Conservation (phyloP, 1,139 yeast genomes). For the Candida tropicalis region DNA sequence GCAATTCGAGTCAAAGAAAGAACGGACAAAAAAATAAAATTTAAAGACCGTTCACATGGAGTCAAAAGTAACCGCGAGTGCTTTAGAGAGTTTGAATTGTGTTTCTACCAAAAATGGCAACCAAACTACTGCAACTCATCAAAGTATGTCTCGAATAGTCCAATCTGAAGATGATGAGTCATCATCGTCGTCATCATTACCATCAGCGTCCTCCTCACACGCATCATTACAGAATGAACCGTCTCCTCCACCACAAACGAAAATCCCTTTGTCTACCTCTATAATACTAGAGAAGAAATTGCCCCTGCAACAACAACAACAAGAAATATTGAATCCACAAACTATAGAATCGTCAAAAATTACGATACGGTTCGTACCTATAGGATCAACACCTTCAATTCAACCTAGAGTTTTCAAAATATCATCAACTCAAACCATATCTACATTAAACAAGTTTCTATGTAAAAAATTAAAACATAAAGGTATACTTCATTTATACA, state of each 20-base stretch:
- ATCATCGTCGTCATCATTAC: conserved; percentile 14
- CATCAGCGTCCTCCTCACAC: conserved; percentile 7
- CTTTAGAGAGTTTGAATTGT: not conserved
- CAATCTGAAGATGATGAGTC: conserved; percentile 21
- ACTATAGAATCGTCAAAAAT: conserved; percentile 27
- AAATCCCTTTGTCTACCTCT: conserved; percentile 29
- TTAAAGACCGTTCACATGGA: too few relatives aligned
- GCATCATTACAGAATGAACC: conserved; percentile 1
- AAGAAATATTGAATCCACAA: conserved; percentile 5
- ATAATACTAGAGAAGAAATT: conserved; percentile 21
- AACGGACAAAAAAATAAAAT: too few relatives aligned
- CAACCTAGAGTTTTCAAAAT: conserved; percentile 54
- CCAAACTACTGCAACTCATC: not conserved
- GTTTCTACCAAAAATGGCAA: not conserved
- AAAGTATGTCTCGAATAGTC: conserved; percentile 13
- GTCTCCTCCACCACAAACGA: conserved; percentile 10
- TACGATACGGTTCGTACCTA: conserved; percentile 55
- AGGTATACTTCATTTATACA: conserved; percentile 38
- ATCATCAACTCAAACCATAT: conserved; percentile 47
- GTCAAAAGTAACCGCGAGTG: not conserved
- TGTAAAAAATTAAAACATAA: conserved; percentile 39
- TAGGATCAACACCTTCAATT: conserved; percentile 57
- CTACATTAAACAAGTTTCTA: conserved; percentile 48
- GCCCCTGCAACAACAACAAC: conserved; percentile 20
- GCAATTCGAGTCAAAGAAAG: too few relatives aligned